Conservation (phyloP, 2,329 filamentous ascomycete species). For the Hymenotorrendiella dingleyae region DNA sequence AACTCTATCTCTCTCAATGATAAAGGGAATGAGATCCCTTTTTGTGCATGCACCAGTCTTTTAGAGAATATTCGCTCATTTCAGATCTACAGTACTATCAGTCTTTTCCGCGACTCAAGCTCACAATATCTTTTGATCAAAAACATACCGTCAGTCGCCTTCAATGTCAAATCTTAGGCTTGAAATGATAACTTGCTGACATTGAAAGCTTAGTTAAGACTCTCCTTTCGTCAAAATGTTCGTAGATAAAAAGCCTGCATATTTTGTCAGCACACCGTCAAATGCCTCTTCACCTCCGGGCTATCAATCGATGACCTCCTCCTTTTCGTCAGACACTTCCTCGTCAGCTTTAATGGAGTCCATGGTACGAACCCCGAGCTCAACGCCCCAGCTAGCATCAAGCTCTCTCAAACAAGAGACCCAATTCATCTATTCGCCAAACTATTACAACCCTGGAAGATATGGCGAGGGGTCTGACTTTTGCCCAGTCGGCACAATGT, state of each 20-base stretch:
- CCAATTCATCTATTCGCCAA: constrained; percentile 6
- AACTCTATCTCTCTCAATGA: constrained; percentile 9
- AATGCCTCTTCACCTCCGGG: constrained; percentile 6
- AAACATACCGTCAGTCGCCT: constrained; percentile 10
- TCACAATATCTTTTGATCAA: constrained; percentile 3
- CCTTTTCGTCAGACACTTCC: constrained; percentile 11
- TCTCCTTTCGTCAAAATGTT: constrained; percentile 14
- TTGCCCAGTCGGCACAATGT: constrained; percentile 11
- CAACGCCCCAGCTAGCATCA: constrained; percentile 5
- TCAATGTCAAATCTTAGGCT: background rate
- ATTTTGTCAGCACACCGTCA: constrained; percentile 7
- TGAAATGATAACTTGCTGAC: too few species aligned
- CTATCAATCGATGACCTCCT: constrained; percentile 10
- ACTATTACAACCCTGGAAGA: constrained; percentile 9
- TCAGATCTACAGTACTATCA: constrained; percentile 12
- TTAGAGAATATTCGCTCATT: constrained; percentile 17
- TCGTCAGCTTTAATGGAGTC: constrained; percentile 9
- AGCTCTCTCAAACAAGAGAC: constrained; percentile 16
- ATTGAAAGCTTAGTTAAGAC: too few species aligned
- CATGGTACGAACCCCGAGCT: constrained; percentile 12
- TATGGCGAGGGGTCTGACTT: constrained; percentile 7
- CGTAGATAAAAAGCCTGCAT: constrained; percentile 5
- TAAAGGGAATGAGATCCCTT: constrained; percentile 19
- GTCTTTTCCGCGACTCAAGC: constrained; percentile 12
- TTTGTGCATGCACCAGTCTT: constrained; percentile 8